phyloP scores from a whole-genome alignment of 257 asterid species.

The Fraxinus pennsylvanica region DNA sequence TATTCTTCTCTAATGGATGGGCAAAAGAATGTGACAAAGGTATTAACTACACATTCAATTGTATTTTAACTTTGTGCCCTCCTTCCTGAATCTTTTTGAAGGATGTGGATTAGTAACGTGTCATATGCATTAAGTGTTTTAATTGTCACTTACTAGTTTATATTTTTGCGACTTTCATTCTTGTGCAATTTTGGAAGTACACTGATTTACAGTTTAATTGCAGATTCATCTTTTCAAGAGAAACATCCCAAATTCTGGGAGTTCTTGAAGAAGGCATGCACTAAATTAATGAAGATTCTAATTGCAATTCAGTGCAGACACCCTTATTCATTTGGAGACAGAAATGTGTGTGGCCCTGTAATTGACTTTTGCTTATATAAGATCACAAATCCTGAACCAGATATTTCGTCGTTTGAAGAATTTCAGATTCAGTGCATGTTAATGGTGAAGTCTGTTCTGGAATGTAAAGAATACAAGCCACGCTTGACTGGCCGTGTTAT shows the following conservation, averaged over 20 bases:
- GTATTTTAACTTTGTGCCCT: not conserved
- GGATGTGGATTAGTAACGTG: not conserved
- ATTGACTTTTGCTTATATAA: slow-evolving; percentile 78
- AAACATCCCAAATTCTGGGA: slow-evolving; percentile 71
- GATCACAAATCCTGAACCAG: slow-evolving; percentile 86
- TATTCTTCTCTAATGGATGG: not conserved
- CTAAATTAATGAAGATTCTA: slow-evolving; percentile 81
- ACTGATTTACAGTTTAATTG: slow-evolving; percentile 42
- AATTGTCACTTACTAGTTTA: not conserved
- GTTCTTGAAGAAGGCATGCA: slow-evolving; percentile 75
- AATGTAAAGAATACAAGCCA: slow-evolving; percentile 89
- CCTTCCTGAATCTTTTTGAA: slow-evolving; percentile 6
- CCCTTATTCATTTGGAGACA: slow-evolving; percentile 97
- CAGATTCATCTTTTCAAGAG: slow-evolving; percentile 82
- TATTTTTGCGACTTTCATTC: not conserved
- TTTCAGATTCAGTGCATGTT: slow-evolving; percentile 89
- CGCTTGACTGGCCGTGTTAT: slow-evolving; percentile 80
- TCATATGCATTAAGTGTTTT: not conserved
- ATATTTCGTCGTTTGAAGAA: slow-evolving; percentile 60
- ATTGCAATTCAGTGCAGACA: slow-evolving; percentile 78
- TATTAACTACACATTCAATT: not conserved
- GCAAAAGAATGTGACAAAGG: not conserved
- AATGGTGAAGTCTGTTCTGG: slow-evolving; percentile 81
- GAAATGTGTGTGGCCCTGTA: slow-evolving; percentile 67
- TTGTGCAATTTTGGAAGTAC: slow-evolving; percentile 20